phyloP scores from a whole-genome alignment of 192 early-diverging fungal genomes.

The Coemansia sp. region DNA sequence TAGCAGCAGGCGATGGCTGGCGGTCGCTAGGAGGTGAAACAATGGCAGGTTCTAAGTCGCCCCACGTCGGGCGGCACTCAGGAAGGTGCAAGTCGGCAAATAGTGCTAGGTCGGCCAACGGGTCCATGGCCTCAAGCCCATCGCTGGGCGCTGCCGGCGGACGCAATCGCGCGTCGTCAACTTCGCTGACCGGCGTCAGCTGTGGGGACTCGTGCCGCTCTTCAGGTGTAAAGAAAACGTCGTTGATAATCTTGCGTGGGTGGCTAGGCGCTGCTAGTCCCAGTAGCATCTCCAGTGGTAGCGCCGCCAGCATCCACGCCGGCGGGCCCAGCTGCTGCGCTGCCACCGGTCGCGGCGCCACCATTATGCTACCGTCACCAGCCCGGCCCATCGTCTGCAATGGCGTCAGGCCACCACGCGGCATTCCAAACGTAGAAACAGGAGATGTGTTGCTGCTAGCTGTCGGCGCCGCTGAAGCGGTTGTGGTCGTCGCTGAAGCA shows the following conservation, averaged over 20 bases:
- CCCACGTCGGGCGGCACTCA: slow-evolving; percentile 39
- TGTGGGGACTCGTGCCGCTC: slow-evolving; percentile 46
- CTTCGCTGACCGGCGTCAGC: slow-evolving; percentile 51
- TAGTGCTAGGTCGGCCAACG: slow-evolving; percentile 45
- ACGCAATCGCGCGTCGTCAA: slow-evolving; percentile 39
- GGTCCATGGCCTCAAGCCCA: slow-evolving; percentile 37
- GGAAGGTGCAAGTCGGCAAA: slow-evolving; percentile 40
- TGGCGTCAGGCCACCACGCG: slow-evolving; percentile 13
- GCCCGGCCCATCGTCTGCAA: slow-evolving; percentile 21
- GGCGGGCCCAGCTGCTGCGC: slow-evolving; percentile 47
- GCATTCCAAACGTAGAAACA: neutral
- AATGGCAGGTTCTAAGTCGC: slow-evolving; percentile 41
- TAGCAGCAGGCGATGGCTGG: slow-evolving; percentile 51
- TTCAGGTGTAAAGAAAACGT: slow-evolving; percentile 54
- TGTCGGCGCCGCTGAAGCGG: slow-evolving; percentile 9
- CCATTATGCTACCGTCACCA: slow-evolving; percentile 36
- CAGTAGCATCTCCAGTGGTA: slow-evolving; percentile 46
- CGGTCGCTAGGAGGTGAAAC: slow-evolving; percentile 33
- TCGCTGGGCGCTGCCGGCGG: slow-evolving; percentile 30
- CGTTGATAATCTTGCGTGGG: slow-evolving; percentile 52
- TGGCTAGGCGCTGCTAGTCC: slow-evolving; percentile 27
- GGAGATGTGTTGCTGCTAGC: slow-evolving; percentile 7
- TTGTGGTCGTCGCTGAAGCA: slow-evolving; percentile 8
- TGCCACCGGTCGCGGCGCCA: slow-evolving; percentile 51
- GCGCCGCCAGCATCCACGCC: slow-evolving; percentile 47